Percentiles rank a stretch among this genome's conserved stretches.
These are phyloP conservation scores for Diplocarpon mali DNA, from an alignment of 2,329 filamentous ascomycete species.

Conservation along the genomic window DNA sequence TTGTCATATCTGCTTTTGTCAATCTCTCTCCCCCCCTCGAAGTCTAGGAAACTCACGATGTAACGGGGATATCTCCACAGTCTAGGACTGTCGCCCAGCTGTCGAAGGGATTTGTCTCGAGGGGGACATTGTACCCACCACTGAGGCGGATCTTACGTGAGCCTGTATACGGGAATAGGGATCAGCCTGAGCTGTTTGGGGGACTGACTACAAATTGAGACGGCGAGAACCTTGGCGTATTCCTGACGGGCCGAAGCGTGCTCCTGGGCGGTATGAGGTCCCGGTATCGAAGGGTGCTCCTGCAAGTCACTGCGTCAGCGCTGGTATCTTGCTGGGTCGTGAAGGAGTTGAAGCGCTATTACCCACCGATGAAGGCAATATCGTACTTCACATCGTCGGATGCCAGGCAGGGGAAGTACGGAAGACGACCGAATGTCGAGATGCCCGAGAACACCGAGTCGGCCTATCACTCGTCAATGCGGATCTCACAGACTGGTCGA, in stretches of 20 bases:
- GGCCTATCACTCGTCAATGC: constrained; percentile 39
- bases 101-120: constrained; percentile 70
- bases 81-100: constrained; percentile 72
- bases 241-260: constrained; percentile 72
- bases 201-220: constrained; percentile 72
- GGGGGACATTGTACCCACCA: constrained; percentile 77
- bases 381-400: constrained; percentile 63
- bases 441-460: constrained; percentile 86
- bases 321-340: background rate
- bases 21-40: background rate
- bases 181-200: constrained; percentile 18
- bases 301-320: constrained; percentile 25
- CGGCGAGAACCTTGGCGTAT: constrained; percentile 79
- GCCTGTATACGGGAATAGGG: constrained; percentile 25
- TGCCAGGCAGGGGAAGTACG: constrained; percentile 67
- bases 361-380: constrained; percentile 70
- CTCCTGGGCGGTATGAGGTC: constrained; percentile 74
- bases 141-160: constrained; percentile 39
- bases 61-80: constrained; percentile 77
- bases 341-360: constrained; percentile 1
- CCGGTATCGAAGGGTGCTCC: constrained; percentile 78
- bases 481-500: background rate
- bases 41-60: constrained; percentile 46
- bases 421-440: constrained; percentile 70
- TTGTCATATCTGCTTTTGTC: constrained; percentile 58